Conservation (phyloP, 768 basidiomycete species). For the Hydnum rufescens region DNA sequence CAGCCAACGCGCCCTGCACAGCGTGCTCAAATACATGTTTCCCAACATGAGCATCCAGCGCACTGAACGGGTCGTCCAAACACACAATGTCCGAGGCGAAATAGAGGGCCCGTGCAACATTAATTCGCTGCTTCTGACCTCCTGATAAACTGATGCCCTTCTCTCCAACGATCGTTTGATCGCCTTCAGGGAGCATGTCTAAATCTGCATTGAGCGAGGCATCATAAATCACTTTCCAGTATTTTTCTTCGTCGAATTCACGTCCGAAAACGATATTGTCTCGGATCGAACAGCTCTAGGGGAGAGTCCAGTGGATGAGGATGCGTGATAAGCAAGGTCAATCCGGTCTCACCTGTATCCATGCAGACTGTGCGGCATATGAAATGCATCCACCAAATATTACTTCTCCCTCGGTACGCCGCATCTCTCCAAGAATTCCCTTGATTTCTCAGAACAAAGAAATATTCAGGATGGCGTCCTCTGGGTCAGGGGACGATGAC, state of each 20-base stretch:
- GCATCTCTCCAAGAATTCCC: conserved; percentile 37
- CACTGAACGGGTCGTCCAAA: conserved; percentile 64
- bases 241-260: conserved; percentile 17
- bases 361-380: conserved; percentile 40
- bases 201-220: conserved; percentile 19
- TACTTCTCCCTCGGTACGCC: conserved; percentile 33
- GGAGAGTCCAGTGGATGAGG: conserved; percentile 14
- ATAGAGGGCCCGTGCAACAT: conserved; percentile 59
- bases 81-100: conserved; percentile 52
- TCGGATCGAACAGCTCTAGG: conserved; percentile 20
- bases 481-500: conserved; percentile 14
- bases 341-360: conserved; percentile 33
- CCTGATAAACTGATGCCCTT: conserved; percentile 15
- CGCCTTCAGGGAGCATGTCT: conserved; percentile 18
- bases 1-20: conserved; percentile 11
- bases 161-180: conserved; percentile 20
- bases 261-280: conserved; percentile 22
- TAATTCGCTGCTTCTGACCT: conserved; percentile 21
- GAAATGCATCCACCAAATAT: conserved; percentile 34
- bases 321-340: not conserved
- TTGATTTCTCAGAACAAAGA: conserved; percentile 32
- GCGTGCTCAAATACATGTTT: conserved; percentile 33
- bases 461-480: conserved; percentile 24
- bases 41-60: conserved; percentile 61
- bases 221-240: conserved; percentile 13